Base-by-base conservation (phyloP, 441 rosid species). In the Arabidopsis hybrid region DNA sequence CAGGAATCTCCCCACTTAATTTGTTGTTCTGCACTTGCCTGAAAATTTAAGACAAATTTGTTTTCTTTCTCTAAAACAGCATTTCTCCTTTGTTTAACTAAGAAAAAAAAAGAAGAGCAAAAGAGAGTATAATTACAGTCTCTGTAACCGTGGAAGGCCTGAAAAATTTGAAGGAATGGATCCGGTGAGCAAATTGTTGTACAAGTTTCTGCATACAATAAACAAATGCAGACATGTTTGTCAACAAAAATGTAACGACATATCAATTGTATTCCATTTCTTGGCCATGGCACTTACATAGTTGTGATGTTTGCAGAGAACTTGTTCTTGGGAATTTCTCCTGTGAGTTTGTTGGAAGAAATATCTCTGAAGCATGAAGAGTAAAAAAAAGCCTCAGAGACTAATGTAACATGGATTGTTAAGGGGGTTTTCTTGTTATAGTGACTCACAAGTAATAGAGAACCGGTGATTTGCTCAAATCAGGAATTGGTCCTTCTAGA, bases 401-500 rank as follows among this genome's bases (percentile, higher is more conserved):
- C 45, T 52, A 31, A 21, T 32, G 5, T 65, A 35, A 35, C 18
- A 14, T 50, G 8, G 18, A 58, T 21, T 21, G 26, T 17, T 57
- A 21, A 21, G 26, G 0, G 0, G 0, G 21, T 6, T 60, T 60
- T 45, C 10, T 26, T n/a, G 38, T 31, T 13, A 4, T 42, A 42
- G 32, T 45, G 50, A 62, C 79, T 75, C 58, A 68, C 79, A 75
- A 60, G 79, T 75, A 75, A 60, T 75, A 75, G 11, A 75, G 74
- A 34, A 75, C 18, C 21, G 70, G 74, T 35, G 79, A 81, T 72
- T 79, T 59, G 75, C 95, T 89, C 67, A 93, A 69, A 80, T 89
- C 97, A 75, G 91, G 97, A 67, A 93, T 74, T 18, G 76, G 76
- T 62, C 97, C 98, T 69, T 59, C 34, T 82, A 93, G 81, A 76